Evolutionary conservation across 768 basidiomycete genomes (phyloP), one percentile per base, ranked within the genome.

Genomic region (Russula brevipes): DNA sequence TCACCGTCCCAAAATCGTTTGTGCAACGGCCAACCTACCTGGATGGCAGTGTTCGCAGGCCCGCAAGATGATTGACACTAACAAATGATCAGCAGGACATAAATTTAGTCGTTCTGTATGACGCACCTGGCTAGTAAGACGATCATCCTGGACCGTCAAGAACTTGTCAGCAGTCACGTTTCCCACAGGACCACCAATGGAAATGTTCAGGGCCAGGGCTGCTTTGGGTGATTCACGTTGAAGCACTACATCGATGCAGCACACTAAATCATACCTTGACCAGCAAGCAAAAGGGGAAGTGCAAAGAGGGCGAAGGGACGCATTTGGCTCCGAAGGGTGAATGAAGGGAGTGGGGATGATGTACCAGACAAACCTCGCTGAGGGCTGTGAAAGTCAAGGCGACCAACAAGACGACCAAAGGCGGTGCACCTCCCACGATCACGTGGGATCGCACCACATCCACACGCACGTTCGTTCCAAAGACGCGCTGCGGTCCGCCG

Each of bases 231-330:
- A 39, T n/a, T 59, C 39, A 46, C 2, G 60, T 54, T 39, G 41
- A 9, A 10, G 11, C 4, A 38, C 35, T 12, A 41, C 36, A 4
- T n/a, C 10, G 10, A 19, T 19, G 16, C 4, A 14, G 36, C 50
- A 33, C 36, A 65, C 24, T n/a, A 59, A 16, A n/a, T 58, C 68
- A 49, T 69, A 85, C 87, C 84, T 83, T 79, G 84, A 67, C 83
- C 78, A 72, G 82, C 83, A 76, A 86, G 78, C 69, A 74, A 73
- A 58, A 73, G 68, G 59, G 82, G 68, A 51, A 78, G 71, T 65
- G 72, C 58, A 62, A 76, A 50, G 65, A 70, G 66, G 60, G 69
- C 9, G 35, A 72, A 60, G 41, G 64, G 64, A 65, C 63, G 70
- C 74, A 74, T 75, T 51, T 50, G 45, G 33, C 47, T 54, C 57